Evolutionary conservation across 345 rosid genomes (phyloP).

Genomic region (Brassica cretica): DNA sequence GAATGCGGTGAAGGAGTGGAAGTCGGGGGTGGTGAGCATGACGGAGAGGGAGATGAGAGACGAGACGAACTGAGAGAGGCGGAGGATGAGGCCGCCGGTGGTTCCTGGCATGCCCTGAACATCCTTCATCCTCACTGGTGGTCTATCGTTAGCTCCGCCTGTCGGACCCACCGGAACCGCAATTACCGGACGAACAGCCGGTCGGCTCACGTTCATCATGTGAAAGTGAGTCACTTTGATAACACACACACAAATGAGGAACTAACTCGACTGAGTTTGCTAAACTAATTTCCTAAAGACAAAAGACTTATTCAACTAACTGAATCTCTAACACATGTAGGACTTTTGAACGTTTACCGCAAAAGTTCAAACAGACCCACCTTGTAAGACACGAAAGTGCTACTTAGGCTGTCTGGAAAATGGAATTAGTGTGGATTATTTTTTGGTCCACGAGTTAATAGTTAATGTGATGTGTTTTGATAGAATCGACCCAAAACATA

Average conservation of each 20-base stretch:
- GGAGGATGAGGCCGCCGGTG: slow-evolving; percentile 66
- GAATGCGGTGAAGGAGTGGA: slow-evolving; percentile 68
- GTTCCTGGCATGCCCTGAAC: slow-evolving; percentile 90
- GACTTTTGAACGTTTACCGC: not conserved
- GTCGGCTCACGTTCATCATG: slow-evolving; percentile 55
- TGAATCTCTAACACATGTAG: not conserved
- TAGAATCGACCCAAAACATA: not conserved
- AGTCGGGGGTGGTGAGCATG: slow-evolving; percentile 73
- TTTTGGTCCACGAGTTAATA: not conserved
- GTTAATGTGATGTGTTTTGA: not conserved
- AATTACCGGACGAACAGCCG: slow-evolving; percentile 79
- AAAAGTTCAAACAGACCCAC: slow-evolving; percentile 4
- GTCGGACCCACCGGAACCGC: slow-evolving; percentile 52
- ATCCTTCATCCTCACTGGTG: slow-evolving; percentile 69
- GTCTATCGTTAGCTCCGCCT: slow-evolving; percentile 46
- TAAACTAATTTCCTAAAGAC: too few relatives aligned
- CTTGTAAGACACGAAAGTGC: not conserved
- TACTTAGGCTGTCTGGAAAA: slow-evolving; percentile 18
- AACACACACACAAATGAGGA: not conserved
- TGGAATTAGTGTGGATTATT: slow-evolving; percentile 7
- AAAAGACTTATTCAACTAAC: too few relatives aligned
- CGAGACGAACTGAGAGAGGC: slow-evolving; percentile 58
- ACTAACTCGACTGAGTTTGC: not conserved
- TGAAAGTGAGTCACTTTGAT: not conserved
- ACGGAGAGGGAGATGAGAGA: slow-evolving; percentile 59